Evolutionary conservation across 345 rosid species (phyloP).

Genomic region (Arabidopsis suecica): DNA sequence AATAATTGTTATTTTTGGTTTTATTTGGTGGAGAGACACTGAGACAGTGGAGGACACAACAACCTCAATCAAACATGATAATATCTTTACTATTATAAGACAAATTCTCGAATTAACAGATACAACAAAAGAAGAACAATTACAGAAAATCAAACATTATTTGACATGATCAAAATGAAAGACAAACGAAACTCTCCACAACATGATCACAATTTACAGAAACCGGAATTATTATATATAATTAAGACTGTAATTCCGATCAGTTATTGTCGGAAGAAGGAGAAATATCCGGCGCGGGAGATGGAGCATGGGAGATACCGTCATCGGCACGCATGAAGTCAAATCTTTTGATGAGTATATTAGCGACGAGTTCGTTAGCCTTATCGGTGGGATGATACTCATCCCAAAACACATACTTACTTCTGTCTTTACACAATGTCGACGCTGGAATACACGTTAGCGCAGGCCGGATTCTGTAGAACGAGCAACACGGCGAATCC

Average conservation of each 20-base stretch:
- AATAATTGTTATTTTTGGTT: neutral
- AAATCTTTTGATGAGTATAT: constrained; percentile 78
- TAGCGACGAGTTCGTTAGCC: constrained; percentile 81
- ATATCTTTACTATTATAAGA: constrained; percentile 28
- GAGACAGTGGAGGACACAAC: constrained; percentile 39
- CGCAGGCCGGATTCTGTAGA: constrained; percentile 84
- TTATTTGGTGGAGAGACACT: constrained; percentile 39
- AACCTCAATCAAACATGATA: constrained; percentile 18
- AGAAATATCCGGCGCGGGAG: constrained; percentile 54
- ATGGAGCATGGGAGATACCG: constrained; percentile 47
- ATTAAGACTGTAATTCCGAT: neutral
- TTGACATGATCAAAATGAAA: neutral
- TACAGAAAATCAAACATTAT: constrained; percentile 30
- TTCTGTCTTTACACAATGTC: constrained; percentile 77
- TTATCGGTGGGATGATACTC: constrained; percentile 91
- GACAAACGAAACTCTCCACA: constrained; percentile 29
- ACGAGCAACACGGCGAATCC: constrained; percentile 89
- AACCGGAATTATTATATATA: neutral
- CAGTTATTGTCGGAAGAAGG: constrained; percentile 47
- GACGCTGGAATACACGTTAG: constrained; percentile 90
- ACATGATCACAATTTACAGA: constrained; percentile 31
- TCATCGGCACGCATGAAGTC: constrained; percentile 52
- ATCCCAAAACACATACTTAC: constrained; percentile 96
- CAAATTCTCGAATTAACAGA: constrained; percentile 18
- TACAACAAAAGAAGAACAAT: neutral